Evolutionary conservation across 1,284 basidiomycete genomes (phyloP).

Genomic region (Meripilus lineatus): DNA sequence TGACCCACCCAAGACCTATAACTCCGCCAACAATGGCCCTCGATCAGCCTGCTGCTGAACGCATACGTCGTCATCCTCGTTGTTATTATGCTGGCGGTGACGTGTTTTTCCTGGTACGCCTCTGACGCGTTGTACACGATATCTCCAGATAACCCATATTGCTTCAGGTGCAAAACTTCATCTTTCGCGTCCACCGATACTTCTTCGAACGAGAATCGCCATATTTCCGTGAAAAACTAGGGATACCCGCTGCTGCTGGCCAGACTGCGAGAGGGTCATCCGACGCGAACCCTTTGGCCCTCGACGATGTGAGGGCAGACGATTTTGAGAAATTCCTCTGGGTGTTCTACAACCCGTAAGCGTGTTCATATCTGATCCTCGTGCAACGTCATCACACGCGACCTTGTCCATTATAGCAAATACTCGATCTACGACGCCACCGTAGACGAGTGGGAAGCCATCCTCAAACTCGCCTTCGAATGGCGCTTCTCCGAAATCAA

Average conservation of each 20-base stretch:
- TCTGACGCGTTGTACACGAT: not conserved
- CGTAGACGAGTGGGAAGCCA: conserved; percentile 51
- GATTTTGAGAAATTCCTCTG: conserved; percentile 59
- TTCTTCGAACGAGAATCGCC: conserved; percentile 64
- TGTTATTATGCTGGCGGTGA: conserved; percentile 55
- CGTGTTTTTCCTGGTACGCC: conserved; percentile 47
- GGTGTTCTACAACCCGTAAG: conserved; percentile 69
- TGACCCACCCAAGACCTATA: conserved; percentile 17
- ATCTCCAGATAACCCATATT: conserved; percentile 1
- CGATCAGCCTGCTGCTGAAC: conserved; percentile 20
- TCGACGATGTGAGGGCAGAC: conserved; percentile 40
- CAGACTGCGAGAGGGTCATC: conserved; percentile 35
- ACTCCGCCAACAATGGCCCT: not conserved
- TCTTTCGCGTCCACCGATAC: conserved; percentile 57
- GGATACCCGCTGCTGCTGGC: conserved; percentile 39
- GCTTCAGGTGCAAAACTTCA: conserved; percentile 39
- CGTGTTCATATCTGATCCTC: not conserved
- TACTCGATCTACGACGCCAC: conserved; percentile 54
- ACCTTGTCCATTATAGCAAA: conserved; percentile 30
- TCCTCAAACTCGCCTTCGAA: conserved; percentile 50
- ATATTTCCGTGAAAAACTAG: conserved; percentile 44
- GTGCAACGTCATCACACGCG: not conserved
- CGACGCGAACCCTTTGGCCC: conserved; percentile 45
- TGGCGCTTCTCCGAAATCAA: conserved; percentile 63
- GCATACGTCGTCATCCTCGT: conserved; percentile 33